phyloP scores from a whole-genome alignment of 352 stramenopile genomes.

The Pythium rishiriense region DNA sequence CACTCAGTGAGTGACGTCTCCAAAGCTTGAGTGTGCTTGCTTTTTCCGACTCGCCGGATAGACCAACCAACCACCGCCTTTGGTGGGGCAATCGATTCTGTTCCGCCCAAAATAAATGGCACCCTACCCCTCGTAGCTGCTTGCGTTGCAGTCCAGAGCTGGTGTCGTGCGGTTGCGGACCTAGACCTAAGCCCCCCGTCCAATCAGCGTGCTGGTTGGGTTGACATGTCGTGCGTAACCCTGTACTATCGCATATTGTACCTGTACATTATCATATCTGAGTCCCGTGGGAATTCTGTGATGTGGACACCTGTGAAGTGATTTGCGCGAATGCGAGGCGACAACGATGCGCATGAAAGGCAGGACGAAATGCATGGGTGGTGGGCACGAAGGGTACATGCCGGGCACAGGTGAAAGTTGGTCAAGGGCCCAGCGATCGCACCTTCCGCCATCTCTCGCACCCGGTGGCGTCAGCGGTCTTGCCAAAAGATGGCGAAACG shows the following conservation, averaged over 20 bases:
- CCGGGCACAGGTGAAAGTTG: not conserved
- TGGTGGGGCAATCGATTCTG: not conserved
- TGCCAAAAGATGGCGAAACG: not conserved
- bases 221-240: constrained; percentile 2
- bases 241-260: constrained; percentile 6
- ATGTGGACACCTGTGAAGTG: not conserved
- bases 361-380: not conserved
- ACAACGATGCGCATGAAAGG: not conserved
- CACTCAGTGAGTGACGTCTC: too few species aligned
- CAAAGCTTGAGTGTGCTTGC: not conserved
- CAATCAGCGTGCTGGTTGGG: not conserved
- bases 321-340: not conserved
- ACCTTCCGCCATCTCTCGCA: too few species aligned
- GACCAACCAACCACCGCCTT: not conserved
- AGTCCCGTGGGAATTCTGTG: not conserved
- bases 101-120: not conserved
- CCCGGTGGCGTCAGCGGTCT: not conserved
- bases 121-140: constrained; percentile 4
- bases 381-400: not conserved
- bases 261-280: constrained; percentile 11
- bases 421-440: too few species aligned
- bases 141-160: not conserved
- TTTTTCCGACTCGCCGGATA: not conserved
- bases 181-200: not conserved
- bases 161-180: constrained; percentile 6